phyloP scores from a whole-genome alignment of 1,139 yeast species.

The Candida sanyaensis region DNA sequence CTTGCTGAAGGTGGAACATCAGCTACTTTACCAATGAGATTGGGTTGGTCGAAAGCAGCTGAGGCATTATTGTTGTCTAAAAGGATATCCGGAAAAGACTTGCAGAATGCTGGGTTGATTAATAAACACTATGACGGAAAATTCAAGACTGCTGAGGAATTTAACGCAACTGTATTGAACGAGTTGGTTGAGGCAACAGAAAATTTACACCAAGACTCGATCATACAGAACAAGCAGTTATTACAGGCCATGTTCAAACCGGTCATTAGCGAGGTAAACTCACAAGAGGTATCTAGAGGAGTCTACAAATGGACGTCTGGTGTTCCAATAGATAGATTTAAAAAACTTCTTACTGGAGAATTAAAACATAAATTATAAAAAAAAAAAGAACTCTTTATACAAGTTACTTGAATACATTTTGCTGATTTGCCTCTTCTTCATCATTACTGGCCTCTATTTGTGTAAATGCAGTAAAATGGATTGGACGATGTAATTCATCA shows the following conservation, averaged over 20 bases:
- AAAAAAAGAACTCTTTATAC: conserved; percentile 4
- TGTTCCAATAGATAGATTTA: conserved; percentile 70
- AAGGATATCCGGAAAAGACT: conserved; percentile 61
- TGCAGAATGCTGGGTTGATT: conserved; percentile 60
- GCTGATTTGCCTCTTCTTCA: conserved; percentile 64
- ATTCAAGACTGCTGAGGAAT: conserved; percentile 55
- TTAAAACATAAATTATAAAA: conserved; percentile 58
- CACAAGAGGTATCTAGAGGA: conserved; percentile 68
- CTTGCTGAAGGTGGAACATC: conserved; percentile 83
- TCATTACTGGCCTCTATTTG: conserved; percentile 60
- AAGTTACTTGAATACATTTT: conserved; percentile 61
- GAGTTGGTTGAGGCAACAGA: conserved; percentile 49
- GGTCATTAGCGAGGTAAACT: conserved; percentile 51
- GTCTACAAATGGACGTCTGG: conserved; percentile 70
- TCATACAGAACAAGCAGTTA: conserved; percentile 62
- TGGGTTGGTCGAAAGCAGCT: conserved; percentile 73
- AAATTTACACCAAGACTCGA: conserved; percentile 58
- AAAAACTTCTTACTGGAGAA: conserved; percentile 52
- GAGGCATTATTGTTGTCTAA: conserved; percentile 73
- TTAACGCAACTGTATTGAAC: conserved; percentile 52
- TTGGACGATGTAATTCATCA: conserved; percentile 83
- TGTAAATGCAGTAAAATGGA: conserved; percentile 77
- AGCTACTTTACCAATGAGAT: conserved; percentile 63
- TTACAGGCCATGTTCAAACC: conserved; percentile 47
- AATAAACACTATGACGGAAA: conserved; percentile 49